phyloP scores from a whole-genome alignment of 768 basidiomycete genomes.

The Kockovaella imperatae region DNA sequence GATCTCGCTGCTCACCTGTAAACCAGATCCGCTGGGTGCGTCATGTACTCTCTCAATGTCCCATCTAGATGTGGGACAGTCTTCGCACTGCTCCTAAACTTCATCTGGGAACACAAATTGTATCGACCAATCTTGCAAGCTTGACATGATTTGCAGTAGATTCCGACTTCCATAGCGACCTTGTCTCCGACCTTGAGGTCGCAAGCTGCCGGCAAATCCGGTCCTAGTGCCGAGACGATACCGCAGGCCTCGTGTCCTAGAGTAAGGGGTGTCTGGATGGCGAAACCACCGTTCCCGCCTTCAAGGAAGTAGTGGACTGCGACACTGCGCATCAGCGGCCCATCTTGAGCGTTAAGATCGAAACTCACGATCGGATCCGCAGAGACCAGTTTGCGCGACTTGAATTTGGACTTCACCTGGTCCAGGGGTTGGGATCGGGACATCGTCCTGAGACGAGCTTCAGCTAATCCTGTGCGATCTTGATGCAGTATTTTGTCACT shows the following conservation, averaged over 20 bases:
- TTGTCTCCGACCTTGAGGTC: conserved; percentile 61
- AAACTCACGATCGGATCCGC: conserved; percentile 54
- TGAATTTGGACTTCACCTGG: conserved; percentile 70
- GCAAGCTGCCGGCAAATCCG: conserved; percentile 46
- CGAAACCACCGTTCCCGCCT: conserved; percentile 87
- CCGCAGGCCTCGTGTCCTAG: conserved; percentile 94
- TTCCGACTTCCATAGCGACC: conserved; percentile 88
- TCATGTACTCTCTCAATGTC: conserved; percentile 77
- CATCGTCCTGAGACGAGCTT: conserved; percentile 49
- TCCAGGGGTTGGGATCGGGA: conserved; percentile 63
- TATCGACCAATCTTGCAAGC: conserved; percentile 59
- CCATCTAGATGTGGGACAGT: conserved; percentile 90
- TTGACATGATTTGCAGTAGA: conserved; percentile 62
- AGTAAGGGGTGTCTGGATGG: conserved; percentile 72
- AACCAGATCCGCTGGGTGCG: conserved; percentile 76
- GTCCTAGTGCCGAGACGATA: conserved; percentile 70
- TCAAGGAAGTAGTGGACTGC: conserved; percentile 84
- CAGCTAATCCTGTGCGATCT: no score
- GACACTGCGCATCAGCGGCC: background rate
- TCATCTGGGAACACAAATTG: conserved; percentile 84
- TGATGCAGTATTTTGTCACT: conserved; percentile 15
- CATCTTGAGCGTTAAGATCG: conserved; percentile 39
- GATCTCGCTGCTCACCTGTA: conserved; percentile 84
- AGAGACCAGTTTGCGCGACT: conserved; percentile 76
- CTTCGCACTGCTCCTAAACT: conserved; percentile 82